Percentiles rank a stretch among this genome's conserved stretches.
Conservation (phyloP, 768 basidiomycete species). For the Pleurotus ostreatus region DNA sequence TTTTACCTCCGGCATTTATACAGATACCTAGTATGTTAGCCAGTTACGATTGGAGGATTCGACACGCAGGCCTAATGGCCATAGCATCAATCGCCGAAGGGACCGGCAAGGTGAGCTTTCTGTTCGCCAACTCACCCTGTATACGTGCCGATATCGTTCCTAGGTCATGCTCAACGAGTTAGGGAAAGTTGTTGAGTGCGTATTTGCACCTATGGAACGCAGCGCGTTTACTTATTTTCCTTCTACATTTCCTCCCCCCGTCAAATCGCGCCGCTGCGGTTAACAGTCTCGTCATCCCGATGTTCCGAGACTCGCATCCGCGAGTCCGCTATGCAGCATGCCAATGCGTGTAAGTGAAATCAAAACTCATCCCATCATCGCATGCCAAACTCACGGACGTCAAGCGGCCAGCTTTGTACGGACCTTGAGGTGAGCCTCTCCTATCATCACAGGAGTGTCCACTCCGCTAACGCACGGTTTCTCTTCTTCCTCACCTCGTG, state of each 20-base stretch:
- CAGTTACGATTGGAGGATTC: slow-evolving; percentile 78
- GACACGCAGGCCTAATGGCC: slow-evolving; percentile 85
- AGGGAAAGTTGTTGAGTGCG: slow-evolving; percentile 78
- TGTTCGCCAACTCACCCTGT: too few species aligned
- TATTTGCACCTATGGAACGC: slow-evolving; percentile 3
- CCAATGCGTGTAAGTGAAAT: slow-evolving; percentile 71
- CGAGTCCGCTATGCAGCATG: slow-evolving; percentile 75
- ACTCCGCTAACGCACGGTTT: neutral
- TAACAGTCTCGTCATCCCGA: slow-evolving; percentile 64
- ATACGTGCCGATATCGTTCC: neutral
- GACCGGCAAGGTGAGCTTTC: slow-evolving; percentile 52
- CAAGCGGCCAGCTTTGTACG: slow-evolving; percentile 83
- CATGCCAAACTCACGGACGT: slow-evolving; percentile 9
- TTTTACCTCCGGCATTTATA: slow-evolving; percentile 77
- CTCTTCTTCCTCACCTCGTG: neutral
- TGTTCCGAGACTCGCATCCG: slow-evolving; percentile 78
- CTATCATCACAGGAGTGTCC: neutral
- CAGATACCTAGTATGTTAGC: slow-evolving; percentile 80
- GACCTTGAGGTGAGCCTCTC: slow-evolving; percentile 65
- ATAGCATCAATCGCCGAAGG: slow-evolving; percentile 86
- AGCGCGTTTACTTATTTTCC: neutral
- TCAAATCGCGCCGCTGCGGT: neutral
- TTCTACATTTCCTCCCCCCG: neutral
- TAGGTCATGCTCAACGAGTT: slow-evolving; percentile 80
- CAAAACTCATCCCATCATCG: neutral